Evolutionary conservation across 2,329 filamentous ascomycete genomes (phyloP), one percentile per base, ranked within the genome.

Genomic region (Pseudocercospora eumusae): DNA sequence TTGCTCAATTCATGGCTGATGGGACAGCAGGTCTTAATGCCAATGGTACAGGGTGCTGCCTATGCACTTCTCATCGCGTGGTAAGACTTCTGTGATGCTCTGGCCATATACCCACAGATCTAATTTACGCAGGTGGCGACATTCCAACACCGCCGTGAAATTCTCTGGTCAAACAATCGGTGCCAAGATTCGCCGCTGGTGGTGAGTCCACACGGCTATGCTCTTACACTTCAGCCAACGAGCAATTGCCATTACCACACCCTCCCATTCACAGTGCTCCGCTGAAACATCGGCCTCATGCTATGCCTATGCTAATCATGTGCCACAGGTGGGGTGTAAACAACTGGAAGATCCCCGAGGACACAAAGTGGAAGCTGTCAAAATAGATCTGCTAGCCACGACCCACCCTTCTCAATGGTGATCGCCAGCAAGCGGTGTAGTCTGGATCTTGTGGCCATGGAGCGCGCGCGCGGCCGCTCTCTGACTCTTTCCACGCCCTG

Each of bases 21-120:
- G 5, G 50, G 45, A n/a, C n/a, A 10, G 28, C 31, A 96, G 89
- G 82, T 97, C 62, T 77, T 96, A 72, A 87, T 98, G 79, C 93
- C 93, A 47, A 81, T 99, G 57, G 81, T 90, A 4, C 95, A 98
- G 78, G 95, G 95, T 52, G 82, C 93, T 50, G 76, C 95, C n/a
- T 97, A 93, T 84, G 95, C 93, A 63, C 82, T 98, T 42, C 83
- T 88, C 13, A 83, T 96, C 58, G 86, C 86, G 50, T 60, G 65
- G 68, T 95, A 63, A 33, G 49, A 9, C 33, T 15, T 27, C 21
- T 15, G 11, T 25, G 11, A n/a, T 9, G 21, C 47, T n/a, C 8
- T n/a, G 23, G 25, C 47, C 6, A 31, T 25, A 23, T 3, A n/a
- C 4, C 7, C 7, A 15, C 1, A 25, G n/a, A 25, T 27, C 47